Percentiles rank a stretch among this genome's conserved stretches.
These are phyloP conservation scores for Stenocarpella maydis DNA, from an alignment of 2,329 filamentous ascomycete genomes.

Conservation along the genomic window DNA sequence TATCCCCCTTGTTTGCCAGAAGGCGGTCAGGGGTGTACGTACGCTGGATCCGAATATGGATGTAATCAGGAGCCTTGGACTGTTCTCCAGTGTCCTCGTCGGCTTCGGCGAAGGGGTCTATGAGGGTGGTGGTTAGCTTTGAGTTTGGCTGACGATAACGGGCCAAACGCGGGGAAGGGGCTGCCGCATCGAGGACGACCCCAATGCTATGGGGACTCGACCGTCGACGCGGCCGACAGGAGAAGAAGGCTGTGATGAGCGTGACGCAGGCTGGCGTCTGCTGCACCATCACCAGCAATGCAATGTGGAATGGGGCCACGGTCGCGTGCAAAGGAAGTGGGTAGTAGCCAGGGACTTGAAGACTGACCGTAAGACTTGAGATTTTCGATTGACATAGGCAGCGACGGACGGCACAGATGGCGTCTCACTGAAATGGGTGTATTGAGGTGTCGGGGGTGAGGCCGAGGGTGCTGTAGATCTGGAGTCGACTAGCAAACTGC, in stretches of 20 bases:
- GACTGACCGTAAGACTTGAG: slow-evolving; percentile 66
- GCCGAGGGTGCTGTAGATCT: slow-evolving; percentile 23
- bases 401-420: slow-evolving; percentile 60
- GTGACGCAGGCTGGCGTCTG: not conserved
- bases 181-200: not conserved
- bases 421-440: slow-evolving; percentile 54
- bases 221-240: not conserved
- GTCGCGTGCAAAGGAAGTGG: not conserved
- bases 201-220: not conserved
- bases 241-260: not conserved
- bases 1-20: not conserved
- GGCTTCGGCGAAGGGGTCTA: slow-evolving; percentile 99
- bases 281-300: not conserved
- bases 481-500: slow-evolving; percentile 28
- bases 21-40: slow-evolving; percentile 53
- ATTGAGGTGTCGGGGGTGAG: slow-evolving; percentile 37
- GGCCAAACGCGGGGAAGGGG: slow-evolving; percentile 20
- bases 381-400: slow-evolving; percentile 96
- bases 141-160: not conserved
- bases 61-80: slow-evolving; percentile 96
- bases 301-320: not conserved
- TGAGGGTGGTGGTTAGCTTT: slow-evolving; percentile 41
- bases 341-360: not conserved
- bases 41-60: slow-evolving; percentile 99
- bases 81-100: slow-evolving; percentile 98